A percentile compares a stretch with the other conserved stretches of the same genome.
Conservation (phyloP, 2,329 filamentous ascomycete species). For the Verticillium dahliae region DNA sequence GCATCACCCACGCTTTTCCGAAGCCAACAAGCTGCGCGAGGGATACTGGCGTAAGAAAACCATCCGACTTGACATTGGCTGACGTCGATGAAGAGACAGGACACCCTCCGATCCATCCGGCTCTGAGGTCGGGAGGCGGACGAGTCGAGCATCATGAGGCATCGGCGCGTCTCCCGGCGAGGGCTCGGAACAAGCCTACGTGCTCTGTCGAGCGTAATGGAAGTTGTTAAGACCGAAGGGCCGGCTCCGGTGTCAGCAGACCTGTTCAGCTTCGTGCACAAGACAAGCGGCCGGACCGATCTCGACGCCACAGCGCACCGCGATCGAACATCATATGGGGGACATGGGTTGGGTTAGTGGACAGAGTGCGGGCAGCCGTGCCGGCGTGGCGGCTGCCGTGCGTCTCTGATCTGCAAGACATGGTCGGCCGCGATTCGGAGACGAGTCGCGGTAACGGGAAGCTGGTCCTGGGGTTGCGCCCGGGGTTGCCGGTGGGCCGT, state of each 20-base stretch:
- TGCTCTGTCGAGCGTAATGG: background rate
- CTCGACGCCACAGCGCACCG: background rate
- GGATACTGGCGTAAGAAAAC: no score
- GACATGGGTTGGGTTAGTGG: background rate
- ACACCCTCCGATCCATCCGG: background rate
- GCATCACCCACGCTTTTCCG: no score
- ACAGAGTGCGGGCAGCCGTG: background rate
- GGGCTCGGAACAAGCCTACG: constrained; percentile 1
- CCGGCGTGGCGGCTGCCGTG: no score
- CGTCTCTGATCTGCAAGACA: background rate
- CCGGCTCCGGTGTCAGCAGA: background rate
- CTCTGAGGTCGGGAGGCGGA: background rate
- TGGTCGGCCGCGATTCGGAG: no score
- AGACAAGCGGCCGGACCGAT: background rate
- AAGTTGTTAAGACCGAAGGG: no score
- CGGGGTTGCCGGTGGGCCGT: no score
- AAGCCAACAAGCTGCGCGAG: no score
- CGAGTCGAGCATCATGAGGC: constrained; percentile 1
- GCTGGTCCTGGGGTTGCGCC: no score
- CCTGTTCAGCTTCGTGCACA: background rate
- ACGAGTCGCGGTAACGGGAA: no score
- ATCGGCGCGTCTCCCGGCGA: constrained; percentile 1
- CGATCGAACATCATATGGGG: no score
- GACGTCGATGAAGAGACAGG: no score
- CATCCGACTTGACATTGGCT: no score